A percentile compares a stretch with the other conserved stretches of the same genome.
These are phyloP conservation scores for Hebeloma cylindrosporum DNA, from an alignment of 768 basidiomycete genomes.

Conservation along the genomic window DNA sequence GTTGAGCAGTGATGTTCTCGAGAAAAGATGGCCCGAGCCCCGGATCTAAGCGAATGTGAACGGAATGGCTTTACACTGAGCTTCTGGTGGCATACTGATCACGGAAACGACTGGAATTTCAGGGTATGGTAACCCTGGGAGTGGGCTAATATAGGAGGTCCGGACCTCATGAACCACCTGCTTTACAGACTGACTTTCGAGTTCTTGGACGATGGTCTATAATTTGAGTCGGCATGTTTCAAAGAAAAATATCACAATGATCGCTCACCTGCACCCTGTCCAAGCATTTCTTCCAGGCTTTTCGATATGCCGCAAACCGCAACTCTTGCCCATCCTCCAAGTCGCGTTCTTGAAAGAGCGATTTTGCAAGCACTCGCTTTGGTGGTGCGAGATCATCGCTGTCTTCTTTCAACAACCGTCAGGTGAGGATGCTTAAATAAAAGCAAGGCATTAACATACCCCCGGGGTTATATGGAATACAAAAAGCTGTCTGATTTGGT, in stretches of 20 bases:
- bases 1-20: constrained; percentile 38
- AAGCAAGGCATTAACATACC: constrained; percentile 1
- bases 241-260: background rate
- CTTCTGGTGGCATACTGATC: constrained; percentile 40
- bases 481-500: constrained; percentile 14
- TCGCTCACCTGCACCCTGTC: constrained; percentile 50
- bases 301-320: constrained; percentile 51
- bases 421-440: background rate
- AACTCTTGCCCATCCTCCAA: constrained; percentile 16
- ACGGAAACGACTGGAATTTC: constrained; percentile 64
- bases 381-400: background rate
- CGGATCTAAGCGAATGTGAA: constrained; percentile 33
- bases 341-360: constrained; percentile 10
- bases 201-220: constrained; percentile 38
- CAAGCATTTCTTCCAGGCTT: constrained; percentile 61
- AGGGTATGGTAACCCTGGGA: constrained; percentile 56
- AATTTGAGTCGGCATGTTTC: constrained; percentile 2
- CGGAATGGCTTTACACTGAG: background rate
- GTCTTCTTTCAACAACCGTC: background rate
- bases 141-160: constrained; percentile 41
- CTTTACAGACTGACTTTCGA: constrained; percentile 51
- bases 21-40: constrained; percentile 48
- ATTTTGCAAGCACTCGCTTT: background rate
- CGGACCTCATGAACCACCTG: constrained; percentile 44
- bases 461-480: constrained; percentile 15